Evolutionary conservation across 495 filamentous ascomycete species (phyloP), one percentile per base, ranked within the genome.

Genomic region (Aspergillus asperescens): DNA sequence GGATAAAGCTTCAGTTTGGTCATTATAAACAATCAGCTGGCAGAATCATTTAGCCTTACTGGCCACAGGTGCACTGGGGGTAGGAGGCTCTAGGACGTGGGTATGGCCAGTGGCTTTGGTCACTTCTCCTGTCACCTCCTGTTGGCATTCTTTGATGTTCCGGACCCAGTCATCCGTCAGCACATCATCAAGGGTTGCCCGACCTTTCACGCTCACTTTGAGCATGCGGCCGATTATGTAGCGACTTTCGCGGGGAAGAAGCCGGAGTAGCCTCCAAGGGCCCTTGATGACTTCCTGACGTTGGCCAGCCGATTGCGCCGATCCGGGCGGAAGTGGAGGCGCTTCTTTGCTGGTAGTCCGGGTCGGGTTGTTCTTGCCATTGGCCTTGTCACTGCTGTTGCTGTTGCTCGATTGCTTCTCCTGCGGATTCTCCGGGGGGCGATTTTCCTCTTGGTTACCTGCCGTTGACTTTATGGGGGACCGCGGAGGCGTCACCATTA

Each of bases 191-290:
- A 97, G 81, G 5, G 78, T 89, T 5, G 89, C 94, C 34, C 93
- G 80, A 50, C 86, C 84, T 57, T 81, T 87, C 4, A 93, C 90
- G 59, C 93, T 82, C 34, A 96, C 74, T 59, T 95, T 90, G 42
- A 98, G 77, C 93, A 98, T 98, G 35, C 87, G 80, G 19, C 87
- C 86, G 46, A 98, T 90, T 53, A 98, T 88, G 59, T 89, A 82
- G 24, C 93, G 77, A 48, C 82, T 94, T 70, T 97, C 93, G 54
- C 93, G 80, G 7, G 93, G 93, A 3, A 98, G 79, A 6, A 97
- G 78, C 44, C 93, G 82, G n/a, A 98, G 78, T 50, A 98, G 78
- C 32, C 93, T 83, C 87, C 91, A 94, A 9, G 94, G 94, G 0
- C 93, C 93, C 61, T 89, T 90, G 61, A 96, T 89, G 3, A 90